Evolutionary conservation across 2,329 filamentous ascomycete genomes (phyloP).

Genomic region (Xenoacremonium recifei): DNA sequence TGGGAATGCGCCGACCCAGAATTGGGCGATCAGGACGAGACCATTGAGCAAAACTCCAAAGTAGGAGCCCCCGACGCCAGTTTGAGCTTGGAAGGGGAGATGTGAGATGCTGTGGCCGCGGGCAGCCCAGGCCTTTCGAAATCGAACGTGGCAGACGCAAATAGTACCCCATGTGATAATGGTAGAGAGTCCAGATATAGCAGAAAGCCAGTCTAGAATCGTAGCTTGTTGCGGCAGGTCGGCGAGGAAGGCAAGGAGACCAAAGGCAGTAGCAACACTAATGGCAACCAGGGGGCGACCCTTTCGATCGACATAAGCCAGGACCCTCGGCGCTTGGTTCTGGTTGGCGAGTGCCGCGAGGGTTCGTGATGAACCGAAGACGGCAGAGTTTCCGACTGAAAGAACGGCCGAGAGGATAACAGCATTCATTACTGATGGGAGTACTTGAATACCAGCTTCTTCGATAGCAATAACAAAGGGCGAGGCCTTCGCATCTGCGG

Average conservation of each 20-base stretch:
- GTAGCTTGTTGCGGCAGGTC: slow-evolving; percentile 57
- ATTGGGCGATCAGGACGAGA: slow-evolving; percentile 77
- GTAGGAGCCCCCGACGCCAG: slow-evolving; percentile 78
- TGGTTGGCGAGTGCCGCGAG: slow-evolving; percentile 88
- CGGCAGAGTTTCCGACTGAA: slow-evolving; percentile 86
- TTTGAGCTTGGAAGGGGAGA: slow-evolving; percentile 77
- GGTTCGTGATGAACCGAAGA: slow-evolving; percentile 89
- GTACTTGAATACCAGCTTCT: slow-evolving; percentile 75
- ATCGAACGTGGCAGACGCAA: slow-evolving; percentile 88
- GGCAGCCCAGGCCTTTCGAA: slow-evolving; percentile 74
- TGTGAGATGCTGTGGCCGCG: slow-evolving; percentile 71
- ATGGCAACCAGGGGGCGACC: slow-evolving; percentile 80
- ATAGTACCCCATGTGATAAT: slow-evolving; percentile 83
- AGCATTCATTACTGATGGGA: slow-evolving; percentile 91
- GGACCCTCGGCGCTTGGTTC: slow-evolving; percentile 72
- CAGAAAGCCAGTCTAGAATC: slow-evolving; percentile 78
- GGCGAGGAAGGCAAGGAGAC: slow-evolving; percentile 76
- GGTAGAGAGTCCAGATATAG: slow-evolving; percentile 69
- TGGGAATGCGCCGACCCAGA: slow-evolving; percentile 83
- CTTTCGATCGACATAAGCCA: slow-evolving; percentile 79
- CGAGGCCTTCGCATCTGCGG: slow-evolving; percentile 71
- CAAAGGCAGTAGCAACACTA: slow-evolving; percentile 61
- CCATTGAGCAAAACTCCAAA: slow-evolving; percentile 74
- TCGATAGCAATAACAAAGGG: slow-evolving; percentile 93
- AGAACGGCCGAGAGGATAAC: slow-evolving; percentile 89